Percentiles rank a stretch among this genome's conserved stretches.
phyloP scores from a whole-genome alignment of 2,329 filamentous ascomycete species.

The Claviceps lovelessii region DNA sequence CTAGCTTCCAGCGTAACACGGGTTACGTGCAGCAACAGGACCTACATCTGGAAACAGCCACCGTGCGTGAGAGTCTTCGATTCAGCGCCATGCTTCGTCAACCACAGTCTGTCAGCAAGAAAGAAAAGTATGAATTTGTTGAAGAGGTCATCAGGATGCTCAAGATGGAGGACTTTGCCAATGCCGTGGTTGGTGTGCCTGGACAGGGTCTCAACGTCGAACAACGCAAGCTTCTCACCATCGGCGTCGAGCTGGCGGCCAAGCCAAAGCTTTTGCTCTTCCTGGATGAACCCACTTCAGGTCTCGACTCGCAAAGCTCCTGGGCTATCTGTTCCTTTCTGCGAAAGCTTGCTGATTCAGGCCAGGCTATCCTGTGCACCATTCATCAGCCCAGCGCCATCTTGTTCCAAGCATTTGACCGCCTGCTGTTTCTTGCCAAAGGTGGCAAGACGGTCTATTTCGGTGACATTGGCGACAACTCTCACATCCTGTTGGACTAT shows the following conservation, averaged over 20 bases:
- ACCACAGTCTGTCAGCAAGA: constrained; percentile 34
- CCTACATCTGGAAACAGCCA: constrained; percentile 39
- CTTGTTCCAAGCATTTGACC: constrained; percentile 43
- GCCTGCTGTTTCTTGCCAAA: constrained; percentile 46
- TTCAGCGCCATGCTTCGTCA: constrained; percentile 46
- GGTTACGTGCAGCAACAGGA: constrained; percentile 57
- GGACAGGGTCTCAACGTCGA: constrained; percentile 48
- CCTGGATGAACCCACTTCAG: constrained; percentile 46
- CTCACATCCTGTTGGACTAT: constrained; percentile 41
- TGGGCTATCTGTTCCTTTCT: constrained; percentile 51
- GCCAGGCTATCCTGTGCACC: constrained; percentile 40
- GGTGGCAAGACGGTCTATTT: constrained; percentile 58
- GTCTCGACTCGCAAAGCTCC: constrained; percentile 48
- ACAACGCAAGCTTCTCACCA: constrained; percentile 47
- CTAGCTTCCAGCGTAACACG: constrained; percentile 48
- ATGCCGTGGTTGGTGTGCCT: constrained; percentile 49
- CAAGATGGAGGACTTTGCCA: constrained; percentile 51
- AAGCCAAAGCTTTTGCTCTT: constrained; percentile 46
- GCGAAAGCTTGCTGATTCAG: constrained; percentile 41
- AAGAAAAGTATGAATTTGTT: constrained; percentile 47
- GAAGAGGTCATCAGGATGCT: constrained; percentile 53
- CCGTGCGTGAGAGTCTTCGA: constrained; percentile 37
- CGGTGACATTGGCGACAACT: constrained; percentile 49
- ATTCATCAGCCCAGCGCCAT: constrained; percentile 41
- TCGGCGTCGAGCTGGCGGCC: constrained; percentile 44